phyloP scores from a whole-genome alignment of 2,329 filamentous ascomycete species.

The Neurospora sp. region DNA sequence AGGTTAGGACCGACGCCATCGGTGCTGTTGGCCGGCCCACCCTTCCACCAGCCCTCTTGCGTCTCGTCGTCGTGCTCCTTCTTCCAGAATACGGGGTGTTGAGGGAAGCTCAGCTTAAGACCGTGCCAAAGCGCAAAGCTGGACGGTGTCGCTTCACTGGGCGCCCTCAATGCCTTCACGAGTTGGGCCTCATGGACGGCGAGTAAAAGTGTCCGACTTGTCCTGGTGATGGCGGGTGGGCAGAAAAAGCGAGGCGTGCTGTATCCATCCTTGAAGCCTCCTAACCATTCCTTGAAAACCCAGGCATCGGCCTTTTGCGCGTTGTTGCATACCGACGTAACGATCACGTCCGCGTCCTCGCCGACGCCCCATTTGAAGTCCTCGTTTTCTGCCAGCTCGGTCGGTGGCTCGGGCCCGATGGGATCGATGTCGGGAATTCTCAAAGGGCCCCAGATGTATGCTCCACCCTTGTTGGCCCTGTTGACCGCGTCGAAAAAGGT shows the following conservation, averaged over 20 bases:
- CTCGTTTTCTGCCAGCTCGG: conserved; percentile 14
- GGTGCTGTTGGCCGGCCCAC: conserved; percentile 17
- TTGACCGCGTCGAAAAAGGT: conserved; percentile 26
- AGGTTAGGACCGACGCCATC: conserved; percentile 19
- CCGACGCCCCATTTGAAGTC: conserved; percentile 24
- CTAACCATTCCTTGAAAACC: conserved; percentile 24
- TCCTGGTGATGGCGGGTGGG: conserved; percentile 26
- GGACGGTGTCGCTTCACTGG: conserved; percentile 26
- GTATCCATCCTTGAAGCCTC: conserved; percentile 18
- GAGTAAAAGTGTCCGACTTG: conserved; percentile 22
- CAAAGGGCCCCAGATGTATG: conserved; percentile 24
- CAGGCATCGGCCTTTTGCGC: conserved; percentile 18
- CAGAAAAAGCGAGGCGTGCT: conserved; percentile 24
- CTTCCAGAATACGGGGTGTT: conserved; percentile 25
- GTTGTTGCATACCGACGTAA: conserved; percentile 23
- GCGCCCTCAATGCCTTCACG: conserved; percentile 20
- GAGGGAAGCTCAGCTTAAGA: conserved; percentile 27
- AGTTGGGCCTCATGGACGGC: conserved; percentile 25
- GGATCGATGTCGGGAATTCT: conserved; percentile 19
- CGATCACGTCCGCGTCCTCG: conserved; percentile 24
- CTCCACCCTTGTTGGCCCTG: conserved; percentile 17
- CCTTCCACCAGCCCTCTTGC: conserved; percentile 21
- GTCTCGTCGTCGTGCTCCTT: conserved; percentile 15
- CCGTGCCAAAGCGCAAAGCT: conserved; percentile 28
- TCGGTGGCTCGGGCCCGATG: conserved; percentile 22